Evolutionary conservation across 2,329 filamentous ascomycete species (phyloP), one percentile per base, ranked within the genome.

Genomic region (Pestalotiopsis sp.): DNA sequence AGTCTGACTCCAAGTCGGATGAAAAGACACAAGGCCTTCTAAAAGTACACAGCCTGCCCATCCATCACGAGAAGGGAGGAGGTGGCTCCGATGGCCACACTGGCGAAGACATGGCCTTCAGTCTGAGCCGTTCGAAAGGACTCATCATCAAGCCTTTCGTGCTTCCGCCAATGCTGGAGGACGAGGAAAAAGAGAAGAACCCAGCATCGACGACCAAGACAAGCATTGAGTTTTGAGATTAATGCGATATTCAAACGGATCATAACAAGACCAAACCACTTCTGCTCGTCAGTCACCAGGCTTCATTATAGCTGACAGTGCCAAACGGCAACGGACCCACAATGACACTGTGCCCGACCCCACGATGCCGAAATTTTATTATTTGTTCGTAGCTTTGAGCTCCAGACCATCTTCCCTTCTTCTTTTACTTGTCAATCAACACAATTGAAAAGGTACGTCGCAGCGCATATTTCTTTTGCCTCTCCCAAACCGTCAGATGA

Each of bases 61-160:
- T 97, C 0, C 91, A 93, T 72, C 93, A 97, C 69, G 95, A 98
- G 78, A 93, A 93, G 73, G 95, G 96, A 1, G 94, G 94, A 2
- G 94, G 93, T 14, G 91, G 90, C 11, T 86, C 89, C 2, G 89
- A 90, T 69, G 85, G 88, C 52, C 88, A 88, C 69, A 90, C 91
- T 67, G 90, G 93, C 27, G 93, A 97, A 76, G 94, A 98, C 80
- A 87, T 97, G 80, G 94, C 94, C 4, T 99, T 99, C 79, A 95
- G 91, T 70, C 82, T 99, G 65, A 97, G 94, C 78, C 87, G 93
- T 75, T 87, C 88, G 2, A 91, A 88, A 74, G 95, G 93, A 65
- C 90, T 99, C 73, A 88, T 93, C 52, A 94, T 99, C 72, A 93
- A 91, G 75, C 94, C 94, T 0, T 98, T 94, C 80, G 96, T 92